Evolutionary conservation across 805 yeast genomes (phyloP).

Genomic region (Candida piceae): DNA sequence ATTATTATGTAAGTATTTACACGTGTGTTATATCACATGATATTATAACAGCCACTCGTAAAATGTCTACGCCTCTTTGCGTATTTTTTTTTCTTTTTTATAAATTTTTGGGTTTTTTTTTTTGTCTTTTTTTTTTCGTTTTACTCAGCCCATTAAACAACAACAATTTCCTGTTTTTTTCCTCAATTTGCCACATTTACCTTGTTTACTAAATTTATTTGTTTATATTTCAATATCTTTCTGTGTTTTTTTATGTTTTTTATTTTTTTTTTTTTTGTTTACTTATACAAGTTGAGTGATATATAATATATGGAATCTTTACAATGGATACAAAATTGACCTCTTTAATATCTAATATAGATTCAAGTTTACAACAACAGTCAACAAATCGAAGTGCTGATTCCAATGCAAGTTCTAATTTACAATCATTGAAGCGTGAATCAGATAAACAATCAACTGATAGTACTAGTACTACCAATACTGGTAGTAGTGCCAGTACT

Average conservation of each 20-base stretch:
- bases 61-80: too few species aligned
- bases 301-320: too few species aligned
- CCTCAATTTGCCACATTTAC: slow-evolving; percentile 1
- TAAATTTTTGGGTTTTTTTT: too few species aligned
- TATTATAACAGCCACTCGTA: too few species aligned
- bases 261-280: not conserved
- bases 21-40: too few species aligned
- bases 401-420: not conserved
- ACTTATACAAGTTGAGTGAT: not conserved
- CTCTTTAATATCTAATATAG: slow-evolving; percentile 2
- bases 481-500: too few species aligned
- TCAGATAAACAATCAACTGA: not conserved
- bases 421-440: not conserved
- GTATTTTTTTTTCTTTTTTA: too few species aligned
- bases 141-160: too few species aligned
- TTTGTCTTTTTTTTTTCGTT: too few species aligned
- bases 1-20: too few species aligned
- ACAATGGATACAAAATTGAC: not conserved
- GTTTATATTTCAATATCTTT: not conserved
- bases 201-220: not conserved
- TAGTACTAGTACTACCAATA: slow-evolving; percentile 10
- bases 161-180: not conserved
- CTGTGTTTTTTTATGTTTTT: not conserved
- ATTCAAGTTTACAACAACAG: not conserved
- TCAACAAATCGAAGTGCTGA: not conserved